Percentiles rank a stretch among this genome's conserved stretches.
Evolutionary conservation across 257 asterid genomes (phyloP).

Genomic region (Scutellaria baicalensis): DNA sequence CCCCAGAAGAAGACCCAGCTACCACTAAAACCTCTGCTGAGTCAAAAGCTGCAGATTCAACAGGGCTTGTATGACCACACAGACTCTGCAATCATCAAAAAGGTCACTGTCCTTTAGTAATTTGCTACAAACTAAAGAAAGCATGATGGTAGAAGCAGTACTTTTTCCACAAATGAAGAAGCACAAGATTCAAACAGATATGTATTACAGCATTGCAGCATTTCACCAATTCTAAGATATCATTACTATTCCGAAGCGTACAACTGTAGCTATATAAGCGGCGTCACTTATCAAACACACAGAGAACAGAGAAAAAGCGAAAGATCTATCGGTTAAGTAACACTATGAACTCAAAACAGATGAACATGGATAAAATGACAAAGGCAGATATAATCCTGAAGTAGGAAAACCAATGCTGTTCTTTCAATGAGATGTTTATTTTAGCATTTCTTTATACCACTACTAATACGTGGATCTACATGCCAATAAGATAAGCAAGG

Average conservation of each 20-base stretch:
- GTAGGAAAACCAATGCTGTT: constrained; percentile 5
- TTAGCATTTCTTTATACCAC: neutral
- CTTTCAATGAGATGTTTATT: neutral
- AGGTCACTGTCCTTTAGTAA: constrained; percentile 17
- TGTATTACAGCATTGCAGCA: constrained; percentile 1
- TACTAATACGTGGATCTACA: neutral
- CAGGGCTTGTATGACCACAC: constrained; percentile 86
- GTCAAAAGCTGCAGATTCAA: constrained; percentile 93
- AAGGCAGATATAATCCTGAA: neutral
- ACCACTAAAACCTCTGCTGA: constrained; percentile 78
- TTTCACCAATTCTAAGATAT: neutral
- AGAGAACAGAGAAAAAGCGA: neutral
- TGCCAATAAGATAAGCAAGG: neutral
- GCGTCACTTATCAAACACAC: neutral
- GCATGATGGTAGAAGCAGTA: neutral
- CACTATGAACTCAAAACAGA: neutral
- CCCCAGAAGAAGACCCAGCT: constrained; percentile 98
- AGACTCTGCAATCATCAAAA: constrained; percentile 57
- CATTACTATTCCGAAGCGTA: neutral
- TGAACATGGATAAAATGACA: neutral
- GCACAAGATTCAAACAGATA: neutral
- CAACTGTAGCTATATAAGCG: neutral
- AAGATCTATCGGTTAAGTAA: neutral
- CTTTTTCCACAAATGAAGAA: neutral
- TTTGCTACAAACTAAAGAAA: constrained; percentile 10